Conservation (phyloP, 129 eudicot genomes). For the Pittosporum tobira region DNA sequence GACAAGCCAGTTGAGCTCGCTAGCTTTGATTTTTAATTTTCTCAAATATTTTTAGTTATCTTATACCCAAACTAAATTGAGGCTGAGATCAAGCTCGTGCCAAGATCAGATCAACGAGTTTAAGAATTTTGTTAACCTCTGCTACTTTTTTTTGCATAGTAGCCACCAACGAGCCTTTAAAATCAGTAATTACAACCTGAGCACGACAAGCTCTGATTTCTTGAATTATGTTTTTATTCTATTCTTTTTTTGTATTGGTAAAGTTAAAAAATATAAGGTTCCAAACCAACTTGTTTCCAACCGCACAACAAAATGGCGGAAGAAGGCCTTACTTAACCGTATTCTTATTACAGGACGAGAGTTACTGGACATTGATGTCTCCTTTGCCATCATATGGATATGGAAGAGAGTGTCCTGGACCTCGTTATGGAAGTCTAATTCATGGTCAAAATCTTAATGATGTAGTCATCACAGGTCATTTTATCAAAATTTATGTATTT, state of each 20-base stretch:
- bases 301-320: not conserved
- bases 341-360: slow-evolving; percentile 46
- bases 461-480: slow-evolving; percentile 67
- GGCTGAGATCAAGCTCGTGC: not conserved
- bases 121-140: not conserved
- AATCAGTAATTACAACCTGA: not conserved
- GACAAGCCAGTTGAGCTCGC: no score
- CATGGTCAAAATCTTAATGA: slow-evolving; percentile 75
- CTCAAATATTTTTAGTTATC: no score
- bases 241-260: not conserved
- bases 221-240: no score
- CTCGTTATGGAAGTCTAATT: slow-evolving; percentile 76
- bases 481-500: not conserved
- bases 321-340: not conserved
- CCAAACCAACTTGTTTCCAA: not conserved
- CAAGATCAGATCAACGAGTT: not conserved
- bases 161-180: not conserved
- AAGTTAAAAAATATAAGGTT: not conserved
- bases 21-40: no score
- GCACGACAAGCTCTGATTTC: no score
- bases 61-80: not conserved
- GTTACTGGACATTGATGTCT: slow-evolving; percentile 64
- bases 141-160: no score
- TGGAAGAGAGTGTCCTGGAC: slow-evolving; percentile 72
- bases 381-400: slow-evolving; percentile 81